phyloP scores from a whole-genome alignment of 441 rosid species.

The Pelargonium cotyledonis region DNA sequence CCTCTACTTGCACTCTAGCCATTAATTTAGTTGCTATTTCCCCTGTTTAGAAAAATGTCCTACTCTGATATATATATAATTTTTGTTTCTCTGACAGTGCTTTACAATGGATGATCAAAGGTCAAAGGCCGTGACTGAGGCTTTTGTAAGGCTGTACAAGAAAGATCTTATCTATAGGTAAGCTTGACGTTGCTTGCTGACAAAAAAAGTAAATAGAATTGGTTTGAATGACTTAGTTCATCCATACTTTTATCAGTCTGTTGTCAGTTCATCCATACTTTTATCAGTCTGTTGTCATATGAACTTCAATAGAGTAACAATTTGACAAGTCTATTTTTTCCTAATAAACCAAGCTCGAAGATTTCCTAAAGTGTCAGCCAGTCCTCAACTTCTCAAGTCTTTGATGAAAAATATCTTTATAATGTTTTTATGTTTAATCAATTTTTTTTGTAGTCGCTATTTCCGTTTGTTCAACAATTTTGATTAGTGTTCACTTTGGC shows the following conservation, averaged over 20 bases:
- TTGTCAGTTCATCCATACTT: too few species aligned
- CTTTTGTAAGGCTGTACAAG: slow-evolving; percentile 58
- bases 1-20: background rate
- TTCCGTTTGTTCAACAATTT: background rate
- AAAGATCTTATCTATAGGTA: slow-evolving; percentile 89
- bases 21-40: background rate
- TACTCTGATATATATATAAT: slow-evolving; percentile 3
- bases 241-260: background rate
- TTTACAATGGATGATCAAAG: slow-evolving; percentile 91
- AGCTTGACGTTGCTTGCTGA: background rate
- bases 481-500: slow-evolving; percentile 16
- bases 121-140: slow-evolving; percentile 80
- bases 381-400: background rate
- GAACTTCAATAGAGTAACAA: background rate
- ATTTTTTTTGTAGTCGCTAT: background rate
- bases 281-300: background rate
- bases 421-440: background rate
- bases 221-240: background rate
- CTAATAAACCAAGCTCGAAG: background rate
- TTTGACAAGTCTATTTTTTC: background rate
- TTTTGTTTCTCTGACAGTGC: slow-evolving; percentile 39
- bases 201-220: too few species aligned
- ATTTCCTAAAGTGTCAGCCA: background rate
- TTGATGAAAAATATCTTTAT: background rate
- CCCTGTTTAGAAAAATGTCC: background rate